A percentile compares a stretch with the other conserved stretches of the same genome.
Conservation (phyloP, 2,329 filamentous ascomycete species). For the Pezicula rhizophila region DNA sequence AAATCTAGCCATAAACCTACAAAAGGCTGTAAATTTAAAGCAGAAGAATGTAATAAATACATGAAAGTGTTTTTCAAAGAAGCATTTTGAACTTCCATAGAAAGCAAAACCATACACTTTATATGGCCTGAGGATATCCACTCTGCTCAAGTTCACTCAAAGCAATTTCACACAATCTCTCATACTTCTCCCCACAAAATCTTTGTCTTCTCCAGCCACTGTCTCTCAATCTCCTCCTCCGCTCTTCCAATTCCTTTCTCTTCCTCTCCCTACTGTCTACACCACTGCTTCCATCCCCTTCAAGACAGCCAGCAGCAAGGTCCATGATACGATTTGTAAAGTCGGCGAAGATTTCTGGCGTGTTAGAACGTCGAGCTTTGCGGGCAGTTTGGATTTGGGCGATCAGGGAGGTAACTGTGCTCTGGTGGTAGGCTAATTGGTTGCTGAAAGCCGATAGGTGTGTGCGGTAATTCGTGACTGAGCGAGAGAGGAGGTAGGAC, state of each 20-base stretch:
- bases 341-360: slow-evolving; percentile 6
- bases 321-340: neutral
- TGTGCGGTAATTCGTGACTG: slow-evolving; percentile 11
- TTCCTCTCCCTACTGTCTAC: slow-evolving; percentile 8
- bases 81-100: too few species aligned
- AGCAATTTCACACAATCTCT: slow-evolving; percentile 20
- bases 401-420: slow-evolving; percentile 15
- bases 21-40: neutral
- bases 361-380: slow-evolving; percentile 14
- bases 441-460: slow-evolving; percentile 9
- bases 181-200: slow-evolving; percentile 19
- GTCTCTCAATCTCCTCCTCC: slow-evolving; percentile 15
- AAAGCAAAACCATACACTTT: too few species aligned
- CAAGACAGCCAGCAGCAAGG: neutral
- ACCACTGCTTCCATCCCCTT: neutral
- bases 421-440: slow-evolving; percentile 18
- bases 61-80: neutral
- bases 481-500: neutral
- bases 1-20: too few species aligned
- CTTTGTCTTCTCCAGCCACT: slow-evolving; percentile 17
- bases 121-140: neutral
- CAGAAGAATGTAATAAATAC: neutral
- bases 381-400: slow-evolving; percentile 7
- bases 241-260: slow-evolving; percentile 9
- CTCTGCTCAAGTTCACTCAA: slow-evolving; percentile 13